These are phyloP conservation scores for barrel medic (Medicago truncatula) DNA, from an alignment of 306 rosid species.

Conservation along the genomic window MtrunA17r5.0-ANR NC_053043.1:2521501-2522000, in stretches of 20 bases:
- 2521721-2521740: not conserved
- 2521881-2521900: not conserved
- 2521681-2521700: not conserved
- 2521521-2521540: not conserved
- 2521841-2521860: constrained; percentile 10
- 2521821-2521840: not conserved
- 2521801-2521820: not conserved
- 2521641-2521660: not conserved
- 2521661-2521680: not conserved
- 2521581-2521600: not conserved
- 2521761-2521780: too few relatives aligned
- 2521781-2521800: too few relatives aligned
- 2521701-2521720: not conserved
- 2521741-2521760: constrained; percentile 5
- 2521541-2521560: not conserved
- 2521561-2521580: not conserved
- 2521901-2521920: not conserved
- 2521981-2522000: not conserved
- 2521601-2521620: constrained; percentile 1
- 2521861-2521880: not conserved
- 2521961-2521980: not conserved
- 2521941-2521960: not conserved
- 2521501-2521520: too few relatives aligned
- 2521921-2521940: not conserved
- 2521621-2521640: constrained; percentile 15